Percentiles rank a stretch among this genome's conserved stretches.
These are phyloP conservation scores for Hypoxylon sp. DNA, from an alignment of 2,329 filamentous ascomycete genomes.

Conservation along the genomic window DNA sequence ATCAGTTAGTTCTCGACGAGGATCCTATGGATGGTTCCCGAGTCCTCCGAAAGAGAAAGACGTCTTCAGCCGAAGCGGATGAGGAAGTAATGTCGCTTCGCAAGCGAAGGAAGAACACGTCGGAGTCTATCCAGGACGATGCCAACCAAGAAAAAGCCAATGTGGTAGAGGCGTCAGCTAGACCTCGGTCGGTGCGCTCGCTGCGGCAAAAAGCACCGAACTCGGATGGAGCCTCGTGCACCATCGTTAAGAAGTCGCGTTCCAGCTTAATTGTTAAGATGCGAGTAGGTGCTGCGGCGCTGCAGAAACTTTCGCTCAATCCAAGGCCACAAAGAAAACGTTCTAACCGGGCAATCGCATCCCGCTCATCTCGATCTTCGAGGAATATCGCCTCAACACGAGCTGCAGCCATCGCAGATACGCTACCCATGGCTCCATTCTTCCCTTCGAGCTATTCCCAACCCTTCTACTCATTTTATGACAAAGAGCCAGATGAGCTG, in stretches of 20 bases:
- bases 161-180: constrained; percentile 52
- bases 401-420: constrained; percentile 52
- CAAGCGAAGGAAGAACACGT: constrained; percentile 66
- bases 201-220: constrained; percentile 66
- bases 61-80: constrained; percentile 76
- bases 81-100: constrained; percentile 65
- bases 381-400: constrained; percentile 50
- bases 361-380: constrained; percentile 50
- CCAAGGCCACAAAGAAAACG: constrained; percentile 70
- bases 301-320: constrained; percentile 72
- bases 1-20: constrained; percentile 77
- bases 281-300: constrained; percentile 67
- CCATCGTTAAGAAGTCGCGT: constrained; percentile 58
- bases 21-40: constrained; percentile 82
- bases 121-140: constrained; percentile 55
- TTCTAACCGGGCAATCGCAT: constrained; percentile 54
- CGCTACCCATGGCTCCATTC: constrained; percentile 68
- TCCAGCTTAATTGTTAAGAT: constrained; percentile 69
- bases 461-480: constrained; percentile 89
- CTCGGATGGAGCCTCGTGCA: constrained; percentile 55
- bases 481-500: constrained; percentile 87
- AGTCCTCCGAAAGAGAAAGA: constrained; percentile 85
- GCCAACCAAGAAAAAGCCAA: constrained; percentile 54
- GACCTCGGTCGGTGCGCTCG: constrained; percentile 67
- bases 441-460: constrained; percentile 74